Percentiles rank a stretch among this genome's conserved stretches.
Evolutionary conservation across 306 rosid species (phyloP).

Genomic region (Dalbergia oliveri): DNA sequence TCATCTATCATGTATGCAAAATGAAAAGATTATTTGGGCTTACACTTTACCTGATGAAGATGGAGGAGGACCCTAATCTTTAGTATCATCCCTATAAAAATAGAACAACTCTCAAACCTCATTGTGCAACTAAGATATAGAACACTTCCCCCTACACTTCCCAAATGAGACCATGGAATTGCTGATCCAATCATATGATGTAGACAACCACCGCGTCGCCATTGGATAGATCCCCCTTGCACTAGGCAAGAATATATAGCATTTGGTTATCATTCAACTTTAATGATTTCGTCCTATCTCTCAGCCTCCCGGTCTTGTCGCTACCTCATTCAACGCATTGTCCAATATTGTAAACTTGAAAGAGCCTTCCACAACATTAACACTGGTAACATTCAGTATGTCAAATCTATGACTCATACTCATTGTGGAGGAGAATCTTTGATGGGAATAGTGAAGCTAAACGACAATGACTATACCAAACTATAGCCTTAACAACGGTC

Average conservation of each 20-base stretch:
- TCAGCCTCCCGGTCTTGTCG: background rate
- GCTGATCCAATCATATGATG: too few species aligned
- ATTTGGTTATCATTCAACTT: conserved; percentile 11
- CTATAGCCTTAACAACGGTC: background rate
- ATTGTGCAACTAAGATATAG: background rate
- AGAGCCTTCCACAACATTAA: background rate
- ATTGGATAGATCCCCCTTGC: background rate
- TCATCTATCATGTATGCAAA: too few species aligned
- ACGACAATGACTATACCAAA: conserved; percentile 44
- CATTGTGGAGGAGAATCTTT: background rate
- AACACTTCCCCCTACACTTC: too few species aligned
- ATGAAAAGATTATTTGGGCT: too few species aligned
- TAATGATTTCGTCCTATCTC: background rate
- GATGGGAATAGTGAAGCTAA: conserved; percentile 38
- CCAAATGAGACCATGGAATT: too few species aligned
- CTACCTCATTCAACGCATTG: background rate
- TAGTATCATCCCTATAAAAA: background rate
- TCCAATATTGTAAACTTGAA: background rate
- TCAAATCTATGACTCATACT: conserved; percentile 4
- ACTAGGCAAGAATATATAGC: background rate
- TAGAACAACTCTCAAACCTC: conserved; percentile 9
- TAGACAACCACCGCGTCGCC: background rate
- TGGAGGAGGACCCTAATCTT: too few species aligned
- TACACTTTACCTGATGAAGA: too few species aligned
- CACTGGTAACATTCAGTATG: conserved; percentile 3